Percentiles rank a stretch among this genome's conserved stretches.
Evolutionary conservation across 257 asterid genomes (phyloP).

Genomic region (Capsicum chinense): DNA sequence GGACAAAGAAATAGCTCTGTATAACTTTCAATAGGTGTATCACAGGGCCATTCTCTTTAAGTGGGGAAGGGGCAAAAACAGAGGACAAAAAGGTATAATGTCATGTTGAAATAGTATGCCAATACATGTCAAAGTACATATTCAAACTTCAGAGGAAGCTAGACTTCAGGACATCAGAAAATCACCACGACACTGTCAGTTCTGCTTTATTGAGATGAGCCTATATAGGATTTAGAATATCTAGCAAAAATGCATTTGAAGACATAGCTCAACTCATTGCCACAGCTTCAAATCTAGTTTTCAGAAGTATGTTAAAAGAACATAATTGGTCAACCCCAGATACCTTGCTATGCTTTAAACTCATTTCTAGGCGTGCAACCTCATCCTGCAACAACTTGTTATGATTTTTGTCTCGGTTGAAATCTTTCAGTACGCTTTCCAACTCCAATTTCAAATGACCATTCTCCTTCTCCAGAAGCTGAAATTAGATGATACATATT

Average conservation of each 20-base stretch:
- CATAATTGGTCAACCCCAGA: background rate
- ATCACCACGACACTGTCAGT: conserved; percentile 11
- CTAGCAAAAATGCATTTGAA: background rate
- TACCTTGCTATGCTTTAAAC: conserved; percentile 62
- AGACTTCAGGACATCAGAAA: background rate
- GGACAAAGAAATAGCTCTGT: background rate
- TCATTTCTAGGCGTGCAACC: conserved; percentile 54
- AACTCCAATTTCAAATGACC: conserved; percentile 49
- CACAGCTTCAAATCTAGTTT: conserved; percentile 2
- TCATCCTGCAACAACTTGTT: conserved; percentile 53
- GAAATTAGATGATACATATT: conserved; percentile 31
- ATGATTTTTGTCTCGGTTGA: conserved; percentile 60
- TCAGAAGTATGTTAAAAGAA: conserved; percentile 24
- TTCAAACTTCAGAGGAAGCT: background rate
- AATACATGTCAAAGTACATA: background rate
- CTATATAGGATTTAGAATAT: background rate
- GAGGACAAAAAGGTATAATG: background rate
- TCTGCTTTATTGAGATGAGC: background rate
- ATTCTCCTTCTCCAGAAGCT: conserved; percentile 74
- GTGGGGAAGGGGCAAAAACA: background rate
- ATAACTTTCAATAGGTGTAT: background rate
- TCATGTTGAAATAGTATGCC: background rate
- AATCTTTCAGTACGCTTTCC: conserved; percentile 54
- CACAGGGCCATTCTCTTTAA: background rate
- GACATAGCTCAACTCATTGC: conserved; percentile 6